Conservation (phyloP, 805 yeast genomes). For the Brettanomyces sp. region DNA sequence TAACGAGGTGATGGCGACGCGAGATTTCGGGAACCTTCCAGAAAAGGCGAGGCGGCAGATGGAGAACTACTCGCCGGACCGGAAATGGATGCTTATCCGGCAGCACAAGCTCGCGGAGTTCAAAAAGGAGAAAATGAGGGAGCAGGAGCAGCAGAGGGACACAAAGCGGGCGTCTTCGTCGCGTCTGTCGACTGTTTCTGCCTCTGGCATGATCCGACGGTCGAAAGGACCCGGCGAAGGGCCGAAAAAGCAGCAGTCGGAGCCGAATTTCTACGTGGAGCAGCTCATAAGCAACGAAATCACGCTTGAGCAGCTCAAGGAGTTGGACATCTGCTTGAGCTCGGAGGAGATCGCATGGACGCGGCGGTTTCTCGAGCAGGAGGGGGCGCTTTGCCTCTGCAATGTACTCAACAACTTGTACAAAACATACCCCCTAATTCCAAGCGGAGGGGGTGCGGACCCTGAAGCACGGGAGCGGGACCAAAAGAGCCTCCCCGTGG, state of each 20-base stretch:
- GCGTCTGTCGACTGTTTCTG: not conserved
- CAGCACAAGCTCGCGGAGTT: constrained; percentile 78
- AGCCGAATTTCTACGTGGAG: constrained; percentile 45
- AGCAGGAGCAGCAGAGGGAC: constrained; percentile 4
- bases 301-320: constrained; percentile 61
- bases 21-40: constrained; percentile 62
- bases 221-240: not conserved
- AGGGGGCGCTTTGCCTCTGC: constrained; percentile 85
- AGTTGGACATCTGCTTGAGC: constrained; percentile 83
- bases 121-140: constrained; percentile 33
- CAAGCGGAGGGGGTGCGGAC: not conserved
- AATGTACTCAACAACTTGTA: constrained; percentile 43
- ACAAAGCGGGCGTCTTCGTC: not conserved
- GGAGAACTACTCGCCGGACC: constrained; percentile 62
- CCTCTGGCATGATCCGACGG: not conserved
- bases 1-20: constrained; percentile 68
- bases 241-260: not conserved
- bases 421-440: constrained; percentile 21
- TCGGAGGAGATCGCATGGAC: constrained; percentile 81
- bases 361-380: constrained; percentile 64
- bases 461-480: not conserved
- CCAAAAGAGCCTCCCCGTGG: not conserved
- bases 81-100: constrained; percentile 85
- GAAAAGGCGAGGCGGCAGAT: constrained; percentile 68
- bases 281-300: constrained; percentile 63